Evolutionary conservation across 306 rosid species (phyloP).

Genomic region (Urtica urens): DNA sequence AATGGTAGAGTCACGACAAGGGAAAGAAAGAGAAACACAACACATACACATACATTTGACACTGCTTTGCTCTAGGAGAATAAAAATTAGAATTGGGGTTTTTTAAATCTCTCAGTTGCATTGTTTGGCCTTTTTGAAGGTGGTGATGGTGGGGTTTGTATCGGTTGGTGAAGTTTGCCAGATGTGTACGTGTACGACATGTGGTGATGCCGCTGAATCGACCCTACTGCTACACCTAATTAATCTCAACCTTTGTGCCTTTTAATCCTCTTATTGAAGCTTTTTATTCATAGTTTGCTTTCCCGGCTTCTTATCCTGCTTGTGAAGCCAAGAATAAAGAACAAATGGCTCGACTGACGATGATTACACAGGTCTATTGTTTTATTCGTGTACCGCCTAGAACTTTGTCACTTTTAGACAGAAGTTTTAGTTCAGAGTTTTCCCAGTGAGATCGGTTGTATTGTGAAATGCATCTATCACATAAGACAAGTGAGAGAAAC

Average conservation of each 20-base stretch:
- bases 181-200: conserved; percentile 27
- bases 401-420: no score
- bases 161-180: conserved; percentile 30
- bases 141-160: conserved; percentile 26
- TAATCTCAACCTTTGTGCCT: conserved; percentile 14
- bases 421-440: no score
- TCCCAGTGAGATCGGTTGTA: no score
- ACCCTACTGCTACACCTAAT: conserved; percentile 29
- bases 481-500: no score
- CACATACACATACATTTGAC: not conserved
- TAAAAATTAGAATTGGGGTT: not conserved
- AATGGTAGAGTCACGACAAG: conserved; percentile 32
- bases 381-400: no score
- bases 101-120: conserved; percentile 11
- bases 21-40: conserved; percentile 17
- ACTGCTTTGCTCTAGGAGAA: not conserved
- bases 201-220: conserved; percentile 6
- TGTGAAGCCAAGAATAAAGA: conserved; percentile 1
- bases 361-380: no score
- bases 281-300: no score
- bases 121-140: no score
- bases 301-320: not conserved
- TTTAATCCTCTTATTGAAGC: no score
- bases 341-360: no score
- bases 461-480: no score